Evolutionary conservation across 2,329 filamentous ascomycete genomes (phyloP).

Genomic region (Ascosphaera pollenicola): DNA sequence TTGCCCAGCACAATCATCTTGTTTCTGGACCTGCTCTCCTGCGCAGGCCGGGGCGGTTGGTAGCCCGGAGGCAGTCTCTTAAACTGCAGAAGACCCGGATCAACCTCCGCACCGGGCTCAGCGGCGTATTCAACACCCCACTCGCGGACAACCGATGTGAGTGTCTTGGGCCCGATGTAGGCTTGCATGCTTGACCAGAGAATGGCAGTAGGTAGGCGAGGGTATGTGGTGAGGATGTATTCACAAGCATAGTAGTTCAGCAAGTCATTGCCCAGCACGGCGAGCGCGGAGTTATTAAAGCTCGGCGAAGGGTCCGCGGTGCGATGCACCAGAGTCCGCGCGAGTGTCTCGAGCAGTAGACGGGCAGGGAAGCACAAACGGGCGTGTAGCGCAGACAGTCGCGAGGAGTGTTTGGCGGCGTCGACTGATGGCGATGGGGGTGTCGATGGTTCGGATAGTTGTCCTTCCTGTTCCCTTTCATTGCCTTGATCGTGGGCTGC

Average conservation of each 20-base stretch:
- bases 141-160: slow-evolving; percentile 51
- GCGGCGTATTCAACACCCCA: slow-evolving; percentile 89
- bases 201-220: slow-evolving; percentile 73
- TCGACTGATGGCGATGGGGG: slow-evolving; percentile 51
- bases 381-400: slow-evolving; percentile 80
- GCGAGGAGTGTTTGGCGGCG: slow-evolving; percentile 51
- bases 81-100: slow-evolving; percentile 78
- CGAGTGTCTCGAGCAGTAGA: slow-evolving; percentile 68
- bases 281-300: slow-evolving; percentile 78
- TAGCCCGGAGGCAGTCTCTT: slow-evolving; percentile 23
- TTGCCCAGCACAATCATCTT: slow-evolving; percentile 1
- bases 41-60: slow-evolving; percentile 1
- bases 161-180: slow-evolving; percentile 54
- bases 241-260: slow-evolving; percentile 79
- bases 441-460: slow-evolving; percentile 13
- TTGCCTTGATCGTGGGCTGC: too few species aligned
- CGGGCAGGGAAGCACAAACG: slow-evolving; percentile 62
- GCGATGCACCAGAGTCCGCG: slow-evolving; percentile 61
- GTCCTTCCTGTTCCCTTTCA: slow-evolving; percentile 1
- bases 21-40: slow-evolving; percentile 3
- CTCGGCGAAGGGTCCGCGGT: slow-evolving; percentile 58
- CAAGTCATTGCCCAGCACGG: slow-evolving; percentile 60
- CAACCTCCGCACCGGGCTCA: slow-evolving; percentile 72
- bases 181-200: slow-evolving; percentile 69
- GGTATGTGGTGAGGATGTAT: slow-evolving; percentile 70